Evolutionary conservation across 1,139 yeast species (phyloP), one percentile per base, ranked within the genome.

Genomic region (Yamadazyma siamensis): DNA sequence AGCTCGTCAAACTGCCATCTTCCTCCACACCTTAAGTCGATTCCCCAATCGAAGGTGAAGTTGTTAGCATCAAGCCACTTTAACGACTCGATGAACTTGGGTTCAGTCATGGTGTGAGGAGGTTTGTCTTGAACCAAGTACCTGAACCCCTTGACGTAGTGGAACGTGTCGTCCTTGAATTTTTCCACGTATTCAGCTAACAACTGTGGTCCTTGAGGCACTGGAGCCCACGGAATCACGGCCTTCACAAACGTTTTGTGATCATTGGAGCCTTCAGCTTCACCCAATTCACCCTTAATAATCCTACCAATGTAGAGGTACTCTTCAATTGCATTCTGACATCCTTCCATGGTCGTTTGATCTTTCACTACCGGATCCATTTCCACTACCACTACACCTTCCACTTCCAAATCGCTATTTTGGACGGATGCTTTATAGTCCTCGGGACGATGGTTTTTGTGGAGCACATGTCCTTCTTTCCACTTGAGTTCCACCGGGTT

Each of bases 101-200:
- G 33, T 5, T 45, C 30, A 5, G 50, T 27, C 65, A 60, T 59
- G 0, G 56, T 52, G 1, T 56, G 56, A 1, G 33, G 34, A 1
- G 65, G 66, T 36, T 64, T 61, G 34, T 63, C 71, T 37, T 67
- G 72, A 3, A 66, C 34, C 21, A 67, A 50, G 39, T 54, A 65
- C 23, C 73, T 42, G 38, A 63, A 61, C 1, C 71, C 74, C 33
- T 59, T 52, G 15, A 33, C 40, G 17, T 24, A 28, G 6, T 10
- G 9, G 29, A 43, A 47, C 4, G 33, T 25, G 3, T 31, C 32
- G 11, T 33, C 23, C 26, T 37, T 32, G 21, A 44, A 23, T 14
- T 17, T 24, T 6, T 35, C 29, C 3, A 43, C 38, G 23, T 33
- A 46, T 16, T 29, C 13, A 6, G 24, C 25, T 15, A 46, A 23